Percentiles rank a stretch among this genome's conserved stretches.
phyloP scores from a whole-genome alignment of 139 green algal species.

The Chlorella sp. region DNA sequence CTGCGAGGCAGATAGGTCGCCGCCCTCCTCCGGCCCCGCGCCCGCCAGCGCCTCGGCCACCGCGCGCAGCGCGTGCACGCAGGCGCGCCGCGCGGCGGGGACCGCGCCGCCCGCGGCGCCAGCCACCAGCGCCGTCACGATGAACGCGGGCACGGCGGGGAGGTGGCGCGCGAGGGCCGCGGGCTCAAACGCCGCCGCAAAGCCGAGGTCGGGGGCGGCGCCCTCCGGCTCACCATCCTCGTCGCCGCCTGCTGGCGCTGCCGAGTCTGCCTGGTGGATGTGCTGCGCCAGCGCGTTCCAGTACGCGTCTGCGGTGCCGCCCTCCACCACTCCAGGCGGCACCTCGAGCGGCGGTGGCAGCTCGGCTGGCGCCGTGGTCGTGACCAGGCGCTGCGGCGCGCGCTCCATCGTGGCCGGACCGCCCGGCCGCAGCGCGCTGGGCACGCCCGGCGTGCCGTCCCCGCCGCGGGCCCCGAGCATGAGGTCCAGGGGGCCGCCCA shows the following conservation, averaged over 20 bases:
- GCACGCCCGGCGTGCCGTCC: slow-evolving; percentile 4
- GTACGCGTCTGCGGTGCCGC: slow-evolving; percentile 34
- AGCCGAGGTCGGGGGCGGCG: not conserved
- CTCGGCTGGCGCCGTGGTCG: slow-evolving; percentile 17
- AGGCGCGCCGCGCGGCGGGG: not conserved
- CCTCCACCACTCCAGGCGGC: not conserved
- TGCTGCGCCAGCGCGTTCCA: slow-evolving; percentile 29
- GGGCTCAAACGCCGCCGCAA: slow-evolving; percentile 18
- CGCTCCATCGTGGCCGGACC: slow-evolving; percentile 7
- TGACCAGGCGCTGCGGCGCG: slow-evolving; percentile 14
- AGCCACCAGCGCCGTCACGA: slow-evolving; percentile 25
- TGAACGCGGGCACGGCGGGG: slow-evolving; percentile 13
- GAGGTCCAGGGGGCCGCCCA: not conserved
- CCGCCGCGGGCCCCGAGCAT: not conserved
- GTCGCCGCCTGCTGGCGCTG: not conserved
- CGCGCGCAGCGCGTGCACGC: not conserved
- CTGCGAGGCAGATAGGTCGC: slow-evolving; percentile 23
- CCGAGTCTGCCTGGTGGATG: slow-evolving; percentile 10
- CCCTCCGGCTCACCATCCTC: not conserved
- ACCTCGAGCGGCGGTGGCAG: slow-evolving; percentile 10
- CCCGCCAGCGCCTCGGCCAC: slow-evolving; percentile 8
- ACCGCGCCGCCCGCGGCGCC: not conserved
- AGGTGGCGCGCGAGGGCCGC: slow-evolving; percentile 1
- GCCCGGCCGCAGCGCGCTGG: slow-evolving; percentile 4
- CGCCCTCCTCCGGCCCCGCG: slow-evolving; percentile 2